Evolutionary conservation across 768 basidiomycete genomes (phyloP).

Genomic region (Zangia roseola): DNA sequence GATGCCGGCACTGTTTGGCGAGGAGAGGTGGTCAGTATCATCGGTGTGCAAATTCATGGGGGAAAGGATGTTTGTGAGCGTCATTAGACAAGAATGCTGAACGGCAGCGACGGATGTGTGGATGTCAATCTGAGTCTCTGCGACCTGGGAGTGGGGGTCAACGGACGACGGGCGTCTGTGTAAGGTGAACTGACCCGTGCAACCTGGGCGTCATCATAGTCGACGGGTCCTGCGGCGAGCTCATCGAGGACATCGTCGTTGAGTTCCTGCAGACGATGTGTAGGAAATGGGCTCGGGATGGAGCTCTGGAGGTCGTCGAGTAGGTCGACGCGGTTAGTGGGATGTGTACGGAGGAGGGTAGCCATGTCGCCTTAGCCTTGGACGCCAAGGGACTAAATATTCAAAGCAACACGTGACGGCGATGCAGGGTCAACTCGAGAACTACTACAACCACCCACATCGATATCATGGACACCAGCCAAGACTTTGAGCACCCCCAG

Average conservation of each 20-base stretch:
- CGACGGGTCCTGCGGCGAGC: constrained; percentile 22
- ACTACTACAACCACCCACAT: not conserved
- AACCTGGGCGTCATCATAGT: constrained; percentile 11
- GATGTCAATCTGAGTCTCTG: constrained; percentile 50
- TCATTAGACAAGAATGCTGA: constrained; percentile 72
- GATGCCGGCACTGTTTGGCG: constrained; percentile 35
- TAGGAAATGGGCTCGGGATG: constrained; percentile 26
- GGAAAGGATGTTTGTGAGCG: constrained; percentile 67
- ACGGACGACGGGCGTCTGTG: not conserved
- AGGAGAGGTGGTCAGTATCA: constrained; percentile 59
- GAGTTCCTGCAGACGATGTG: constrained; percentile 8
- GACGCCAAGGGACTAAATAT: constrained; percentile 4
- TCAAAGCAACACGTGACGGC: constrained; percentile 16
- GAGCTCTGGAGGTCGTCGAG: constrained; percentile 4
- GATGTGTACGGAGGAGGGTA: constrained; percentile 24
- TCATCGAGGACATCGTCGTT: constrained; percentile 18
- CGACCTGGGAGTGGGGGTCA: constrained; percentile 5
- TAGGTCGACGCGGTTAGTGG: not conserved
- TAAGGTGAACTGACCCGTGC: constrained; percentile 4
- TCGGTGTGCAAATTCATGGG: constrained; percentile 43
- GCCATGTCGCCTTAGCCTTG: constrained; percentile 19
- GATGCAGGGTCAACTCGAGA: constrained; percentile 4
- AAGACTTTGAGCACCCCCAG: constrained; percentile 5
- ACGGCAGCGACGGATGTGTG: constrained; percentile 73
- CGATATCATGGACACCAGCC: constrained; percentile 14